A percentile compares a stretch with the other conserved stretches of the same genome.
phyloP scores from a whole-genome alignment of 805 yeast genomes.

The Candida lessepsii region DNA sequence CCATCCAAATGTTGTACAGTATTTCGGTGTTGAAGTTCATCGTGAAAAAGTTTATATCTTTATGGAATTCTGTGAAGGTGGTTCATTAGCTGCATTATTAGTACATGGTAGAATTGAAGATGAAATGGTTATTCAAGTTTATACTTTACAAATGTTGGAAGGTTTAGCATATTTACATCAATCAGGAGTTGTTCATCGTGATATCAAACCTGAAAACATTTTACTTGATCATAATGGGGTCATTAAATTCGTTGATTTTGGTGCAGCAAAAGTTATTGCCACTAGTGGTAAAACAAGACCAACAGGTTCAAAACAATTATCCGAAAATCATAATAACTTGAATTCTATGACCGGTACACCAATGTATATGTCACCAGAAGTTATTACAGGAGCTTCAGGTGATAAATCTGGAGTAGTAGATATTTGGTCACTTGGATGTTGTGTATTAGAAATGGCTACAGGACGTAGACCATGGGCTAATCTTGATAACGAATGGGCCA shows the following conservation, averaged over 20 bases:
- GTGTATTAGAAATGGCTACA: constrained; percentile 93
- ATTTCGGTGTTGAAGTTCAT: constrained; percentile 96
- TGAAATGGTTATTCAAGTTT: constrained; percentile 87
- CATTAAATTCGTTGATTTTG: constrained; percentile 94
- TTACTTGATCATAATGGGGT: constrained; percentile 88
- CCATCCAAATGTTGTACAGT: constrained; percentile 95
- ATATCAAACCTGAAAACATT: constrained; percentile 93
- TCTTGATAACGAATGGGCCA: constrained; percentile 95
- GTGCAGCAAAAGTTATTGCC: constrained; percentile 90
- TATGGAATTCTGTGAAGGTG: constrained; percentile 97
- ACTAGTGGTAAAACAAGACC: constrained; percentile 50
- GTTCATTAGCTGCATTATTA: constrained; percentile 80
- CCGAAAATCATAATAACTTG: constrained; percentile 29
- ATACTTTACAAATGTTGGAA: constrained; percentile 88
- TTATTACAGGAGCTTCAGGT: constrained; percentile 70
- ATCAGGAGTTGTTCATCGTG: constrained; percentile 94
- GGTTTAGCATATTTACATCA: constrained; percentile 94
- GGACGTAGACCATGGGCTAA: constrained; percentile 97
- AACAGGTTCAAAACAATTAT: constrained; percentile 15
- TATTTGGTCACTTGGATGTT: constrained; percentile 97
- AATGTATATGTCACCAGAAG: constrained; percentile 99
- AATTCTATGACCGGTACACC: constrained; percentile 86
- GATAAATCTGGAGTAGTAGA: constrained; percentile 70
- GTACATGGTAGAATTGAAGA: constrained; percentile 95
- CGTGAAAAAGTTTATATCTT: constrained; percentile 91